These are phyloP conservation scores for Verticillium nubilum DNA, from an alignment of 2,329 filamentous ascomycete species.

Conservation along the genomic window DNA sequence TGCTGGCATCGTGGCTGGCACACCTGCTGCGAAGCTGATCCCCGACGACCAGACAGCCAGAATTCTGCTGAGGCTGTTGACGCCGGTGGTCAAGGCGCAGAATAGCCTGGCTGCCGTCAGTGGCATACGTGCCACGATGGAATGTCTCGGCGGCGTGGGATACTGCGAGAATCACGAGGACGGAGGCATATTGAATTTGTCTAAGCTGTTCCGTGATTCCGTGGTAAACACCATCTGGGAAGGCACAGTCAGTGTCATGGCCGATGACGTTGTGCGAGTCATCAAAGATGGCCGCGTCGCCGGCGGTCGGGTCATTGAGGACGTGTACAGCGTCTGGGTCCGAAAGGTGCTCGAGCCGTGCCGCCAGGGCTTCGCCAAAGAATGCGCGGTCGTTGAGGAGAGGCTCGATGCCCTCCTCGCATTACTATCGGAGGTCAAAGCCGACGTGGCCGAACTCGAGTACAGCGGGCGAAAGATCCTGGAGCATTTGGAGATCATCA, in stretches of 20 bases:
- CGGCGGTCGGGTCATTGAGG: background rate
- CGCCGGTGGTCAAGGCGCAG: slow-evolving; percentile 55
- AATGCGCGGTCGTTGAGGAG: background rate
- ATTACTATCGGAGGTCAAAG: background rate
- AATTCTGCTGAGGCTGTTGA: slow-evolving; percentile 50
- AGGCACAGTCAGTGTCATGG: slow-evolving; percentile 67
- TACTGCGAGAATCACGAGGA: slow-evolving; percentile 59
- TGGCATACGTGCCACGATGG: slow-evolving; percentile 54
- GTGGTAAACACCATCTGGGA: slow-evolving; percentile 65
- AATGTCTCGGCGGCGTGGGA: slow-evolving; percentile 60
- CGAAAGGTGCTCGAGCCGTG: background rate
- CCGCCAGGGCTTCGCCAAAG: background rate
- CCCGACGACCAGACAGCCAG: slow-evolving; percentile 24
- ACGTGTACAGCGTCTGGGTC: background rate
- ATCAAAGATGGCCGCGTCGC: slow-evolving; percentile 16
- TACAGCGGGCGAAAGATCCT: slow-evolving; percentile 1
- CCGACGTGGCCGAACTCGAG: background rate
- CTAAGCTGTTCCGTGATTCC: slow-evolving; percentile 60
- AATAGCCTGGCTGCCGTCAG: slow-evolving; percentile 44
- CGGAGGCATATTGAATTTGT: slow-evolving; percentile 56
- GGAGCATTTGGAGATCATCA: background rate
- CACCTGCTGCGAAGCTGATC: slow-evolving; percentile 17
- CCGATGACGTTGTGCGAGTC: slow-evolving; percentile 42
- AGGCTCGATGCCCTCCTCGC: background rate
- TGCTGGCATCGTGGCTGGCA: background rate